Percentiles rank a stretch among this genome's conserved stretches.
Conservation (phyloP, 441 rosid genomes). For the Eutrema salsugineum region DNA sequence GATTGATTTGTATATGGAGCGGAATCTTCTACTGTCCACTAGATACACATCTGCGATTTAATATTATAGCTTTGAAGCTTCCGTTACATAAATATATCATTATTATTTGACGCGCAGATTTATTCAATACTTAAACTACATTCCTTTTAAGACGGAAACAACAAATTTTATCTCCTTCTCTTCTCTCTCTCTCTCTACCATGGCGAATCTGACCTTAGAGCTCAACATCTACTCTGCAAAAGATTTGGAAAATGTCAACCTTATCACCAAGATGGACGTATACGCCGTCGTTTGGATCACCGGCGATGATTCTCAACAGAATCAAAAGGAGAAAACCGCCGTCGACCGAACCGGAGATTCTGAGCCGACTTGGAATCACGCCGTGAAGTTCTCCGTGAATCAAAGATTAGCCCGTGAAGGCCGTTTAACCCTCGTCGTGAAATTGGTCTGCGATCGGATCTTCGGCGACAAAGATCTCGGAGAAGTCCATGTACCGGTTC, state of each 20-base stretch:
- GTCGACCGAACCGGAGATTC: slow-evolving; percentile 46
- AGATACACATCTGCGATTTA: slow-evolving; percentile 5
- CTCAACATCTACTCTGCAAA: slow-evolving; percentile 58
- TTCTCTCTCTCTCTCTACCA: not conserved
- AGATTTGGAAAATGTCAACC: slow-evolving; percentile 55
- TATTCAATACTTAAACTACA: not conserved
- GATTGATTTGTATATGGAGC: not conserved
- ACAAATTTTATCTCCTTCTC: not conserved
- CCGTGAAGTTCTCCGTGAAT: slow-evolving; percentile 46
- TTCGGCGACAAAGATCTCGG: slow-evolving; percentile 68
- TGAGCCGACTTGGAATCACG: slow-evolving; percentile 66
- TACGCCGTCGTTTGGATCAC: slow-evolving; percentile 52
- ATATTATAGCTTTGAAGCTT: not conserved
- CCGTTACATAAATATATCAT: not conserved
- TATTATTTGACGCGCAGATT: not conserved
- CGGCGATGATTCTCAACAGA: slow-evolving; percentile 39
- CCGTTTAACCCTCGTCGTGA: slow-evolving; percentile 44
- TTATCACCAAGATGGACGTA: slow-evolving; percentile 63
- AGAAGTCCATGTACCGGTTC: slow-evolving; percentile 62
- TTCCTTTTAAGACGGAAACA: not conserved
- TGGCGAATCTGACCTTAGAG: slow-evolving; percentile 41
- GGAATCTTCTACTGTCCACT: slow-evolving; percentile 23
- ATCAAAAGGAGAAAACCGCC: slow-evolving; percentile 43
- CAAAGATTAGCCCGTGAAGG: slow-evolving; percentile 45
- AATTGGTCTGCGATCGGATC: slow-evolving; percentile 62